Evolutionary conservation across 345 rosid species (phyloP), one percentile per base, ranked within the genome.

Genomic region (Citrus medica): DNA sequence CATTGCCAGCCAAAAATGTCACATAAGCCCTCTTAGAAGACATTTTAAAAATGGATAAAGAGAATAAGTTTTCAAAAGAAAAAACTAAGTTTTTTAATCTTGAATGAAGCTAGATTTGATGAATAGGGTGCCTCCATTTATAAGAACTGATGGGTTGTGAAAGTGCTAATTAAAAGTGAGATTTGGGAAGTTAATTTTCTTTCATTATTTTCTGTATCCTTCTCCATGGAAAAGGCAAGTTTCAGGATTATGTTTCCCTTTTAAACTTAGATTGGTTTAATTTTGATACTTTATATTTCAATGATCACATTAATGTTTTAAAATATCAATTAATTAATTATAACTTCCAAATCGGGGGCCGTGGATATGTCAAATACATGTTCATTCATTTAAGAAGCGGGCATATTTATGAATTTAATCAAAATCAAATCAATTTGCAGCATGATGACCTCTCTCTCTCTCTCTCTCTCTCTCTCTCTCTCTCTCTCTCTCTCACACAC

Each of bases 1-100:
- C 87, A 67, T 85, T 79, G 5, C 95, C 92, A 0, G 95, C 93
- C 78, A 92, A 73, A 72, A 92, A 92, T 0, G 92, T 86, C 2
- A 92, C 87, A 60, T 79, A 88, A 40, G 89, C 89, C 55, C 83
- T 86, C 21, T 75, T 85, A 46, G 17, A 46, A 13, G 86, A 83
- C 53, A 81, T 84, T 27, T 81, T 80, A 17, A 58, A 27, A 21
- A 35, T 13, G 6, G 6, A 6, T 9, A 14, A 37, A 58, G 12
- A 16, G 5, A 60, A 38, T 24, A 4, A 27, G 17, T 13, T 28
- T 25, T 27, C 14, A 38, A 37, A 37, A 27, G 22, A 40, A 14
- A 58, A 13, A 32, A 42, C 10, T 46, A 16, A 64, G 10, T 28
- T 40, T 40, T 40, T 40, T 2, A 7, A 27, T 24, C 71, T 24